Evolutionary conservation across 345 rosid genomes (phyloP).

Genomic region (Eucalyptus tenuipes): DNA sequence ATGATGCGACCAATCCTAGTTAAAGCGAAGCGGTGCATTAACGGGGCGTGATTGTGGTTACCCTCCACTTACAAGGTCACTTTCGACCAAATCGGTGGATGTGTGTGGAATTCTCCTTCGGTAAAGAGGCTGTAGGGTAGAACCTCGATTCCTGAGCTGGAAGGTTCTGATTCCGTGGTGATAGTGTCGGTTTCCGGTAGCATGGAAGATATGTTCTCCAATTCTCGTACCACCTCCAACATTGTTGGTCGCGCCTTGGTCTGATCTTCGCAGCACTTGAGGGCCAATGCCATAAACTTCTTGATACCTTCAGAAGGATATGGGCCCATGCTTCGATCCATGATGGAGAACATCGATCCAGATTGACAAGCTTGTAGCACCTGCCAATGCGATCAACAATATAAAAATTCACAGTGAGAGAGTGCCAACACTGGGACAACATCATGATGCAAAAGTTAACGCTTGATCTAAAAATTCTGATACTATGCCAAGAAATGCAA

Average conservation of each 20-base stretch:
- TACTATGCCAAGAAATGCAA: neutral
- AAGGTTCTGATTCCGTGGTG: neutral
- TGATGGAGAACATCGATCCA: constrained; percentile 51
- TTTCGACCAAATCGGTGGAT: constrained; percentile 48
- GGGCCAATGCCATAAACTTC: constrained; percentile 57
- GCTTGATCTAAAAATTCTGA: neutral
- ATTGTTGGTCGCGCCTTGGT: constrained; percentile 72
- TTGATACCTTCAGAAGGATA: constrained; percentile 69
- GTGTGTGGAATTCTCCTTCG: constrained; percentile 37
- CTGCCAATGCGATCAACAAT: constrained; percentile 9
- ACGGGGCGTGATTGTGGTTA: constrained; percentile 50
- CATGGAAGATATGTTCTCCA: constrained; percentile 55
- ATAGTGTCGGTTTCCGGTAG: constrained; percentile 41
- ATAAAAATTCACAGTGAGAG: neutral
- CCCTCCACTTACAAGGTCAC: constrained; percentile 77
- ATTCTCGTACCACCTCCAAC: constrained; percentile 82
- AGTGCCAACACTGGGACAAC: neutral
- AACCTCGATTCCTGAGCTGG: neutral
- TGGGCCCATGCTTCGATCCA: constrained; percentile 71
- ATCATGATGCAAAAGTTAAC: neutral
- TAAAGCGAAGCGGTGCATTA: neutral
- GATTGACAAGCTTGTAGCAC: constrained; percentile 51
- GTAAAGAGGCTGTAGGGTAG: constrained; percentile 26
- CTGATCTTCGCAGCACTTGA: constrained; percentile 65
- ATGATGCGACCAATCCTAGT: neutral